Evolutionary conservation across 163 green algal species (phyloP), one percentile per base, ranked within the genome.

Genomic region (Volvox carteri): DNA sequence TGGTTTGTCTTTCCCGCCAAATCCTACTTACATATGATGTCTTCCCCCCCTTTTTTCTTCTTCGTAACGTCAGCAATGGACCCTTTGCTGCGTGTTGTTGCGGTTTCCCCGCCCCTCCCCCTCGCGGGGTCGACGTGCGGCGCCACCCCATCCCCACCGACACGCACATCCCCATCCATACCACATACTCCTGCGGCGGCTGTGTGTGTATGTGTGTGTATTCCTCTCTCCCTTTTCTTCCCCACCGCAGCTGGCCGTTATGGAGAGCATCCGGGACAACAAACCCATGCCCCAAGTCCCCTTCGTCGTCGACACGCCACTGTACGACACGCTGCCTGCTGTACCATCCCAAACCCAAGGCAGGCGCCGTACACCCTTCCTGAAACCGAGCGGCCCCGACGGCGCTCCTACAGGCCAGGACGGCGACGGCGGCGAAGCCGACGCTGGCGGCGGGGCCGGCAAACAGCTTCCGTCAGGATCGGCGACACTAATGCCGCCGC

Each of bases 231-330:
- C 35, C 5, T 0, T 23, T 35, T 39, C 14, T 7, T 35, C 1
- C 14, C 12, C 8, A 4, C 75, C 50, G 0, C 78, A 86, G 78
- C 54, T 86, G 6, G 5, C 62, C n/a, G 33, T 86, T 21, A 77
- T 86, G 78, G 58, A 86, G 78, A 39, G n/a, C 41, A 39, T 77
- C 58, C 78, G 78, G 14, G 78, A 86, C 60, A 77, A 77, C 58
- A 62, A 54, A 60, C 58, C 78, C 28, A 46, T 39, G 58, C 78
- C 78, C 41, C 2, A 5, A 16, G 7, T 5, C 7, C 78, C 39
- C 4, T 1, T 48, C 54, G 78, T 65, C 14, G 37, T 86, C 28
- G 78, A 86, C 56, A 56, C 74, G 8, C 44, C 39, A 54, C 37
- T 46, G 37, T 25, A 54, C 35, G 52, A 72, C 77, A 18, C 7